These are phyloP conservation scores for Yarrowia sp. DNA, from an alignment of 805 yeast genomes.

Conservation along the genomic window DNA sequence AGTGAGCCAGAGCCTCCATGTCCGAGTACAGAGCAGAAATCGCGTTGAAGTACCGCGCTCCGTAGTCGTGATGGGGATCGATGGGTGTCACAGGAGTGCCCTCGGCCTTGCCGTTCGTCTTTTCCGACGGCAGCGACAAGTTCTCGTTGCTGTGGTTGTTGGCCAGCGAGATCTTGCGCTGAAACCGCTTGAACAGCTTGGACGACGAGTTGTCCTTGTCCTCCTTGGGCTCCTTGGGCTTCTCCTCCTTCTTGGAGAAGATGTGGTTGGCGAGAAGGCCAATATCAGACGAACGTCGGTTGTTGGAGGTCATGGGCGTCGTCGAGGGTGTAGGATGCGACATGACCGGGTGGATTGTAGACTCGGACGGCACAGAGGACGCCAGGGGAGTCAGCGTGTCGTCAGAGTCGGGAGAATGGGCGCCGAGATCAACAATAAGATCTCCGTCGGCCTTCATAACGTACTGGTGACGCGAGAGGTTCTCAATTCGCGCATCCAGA, in stretches of 20 bases:
- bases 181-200: constrained; percentile 26
- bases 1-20: constrained; percentile 22
- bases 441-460: constrained; percentile 4
- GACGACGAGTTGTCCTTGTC: constrained; percentile 15
- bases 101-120: not conserved
- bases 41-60: constrained; percentile 21
- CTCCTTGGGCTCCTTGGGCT: constrained; percentile 13
- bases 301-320: not conserved
- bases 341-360: not conserved
- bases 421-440: constrained; percentile 6
- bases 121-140: not conserved
- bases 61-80: constrained; percentile 8
- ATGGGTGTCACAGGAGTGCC: not conserved
- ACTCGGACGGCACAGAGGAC: not conserved
- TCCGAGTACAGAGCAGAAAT: constrained; percentile 23
- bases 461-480: constrained; percentile 12
- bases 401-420: constrained; percentile 2
- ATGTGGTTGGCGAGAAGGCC: constrained; percentile 12
- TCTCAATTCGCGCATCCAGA: not conserved
- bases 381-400: constrained; percentile 10
- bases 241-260: constrained; percentile 17
- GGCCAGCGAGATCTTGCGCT: constrained; percentile 7
- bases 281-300: constrained; percentile 1
- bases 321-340: not conserved
- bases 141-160: not conserved